Evolutionary conservation across 2,329 filamentous ascomycete species (phyloP).

Genomic region (Bertia moriformis): DNA sequence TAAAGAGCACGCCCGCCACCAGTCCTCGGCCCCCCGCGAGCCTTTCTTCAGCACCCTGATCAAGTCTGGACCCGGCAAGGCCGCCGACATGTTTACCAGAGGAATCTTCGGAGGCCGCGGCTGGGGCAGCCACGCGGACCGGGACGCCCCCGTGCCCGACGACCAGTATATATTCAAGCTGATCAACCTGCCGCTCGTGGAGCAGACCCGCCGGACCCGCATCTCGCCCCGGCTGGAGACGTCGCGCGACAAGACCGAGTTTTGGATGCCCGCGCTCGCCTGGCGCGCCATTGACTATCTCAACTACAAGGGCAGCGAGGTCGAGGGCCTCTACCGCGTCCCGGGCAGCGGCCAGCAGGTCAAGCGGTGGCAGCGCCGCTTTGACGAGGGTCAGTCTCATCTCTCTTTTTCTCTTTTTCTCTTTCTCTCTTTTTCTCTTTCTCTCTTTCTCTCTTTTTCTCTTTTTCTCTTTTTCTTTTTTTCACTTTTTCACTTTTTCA

Average conservation of each 20-base stretch:
- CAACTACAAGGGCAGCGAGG: slow-evolving; percentile 85
- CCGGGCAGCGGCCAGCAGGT: slow-evolving; percentile 82
- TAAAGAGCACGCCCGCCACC: slow-evolving; percentile 26
- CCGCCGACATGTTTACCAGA: slow-evolving; percentile 69
- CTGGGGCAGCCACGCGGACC: slow-evolving; percentile 56
- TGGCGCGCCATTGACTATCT: slow-evolving; percentile 94
- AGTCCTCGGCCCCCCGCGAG: slow-evolving; percentile 41
- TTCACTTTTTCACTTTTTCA: slow-evolving; percentile 7
- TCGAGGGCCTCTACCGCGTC: slow-evolving; percentile 84
- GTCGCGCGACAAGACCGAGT: slow-evolving; percentile 89
- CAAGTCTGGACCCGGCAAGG: slow-evolving; percentile 50
- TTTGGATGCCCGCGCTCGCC: slow-evolving; percentile 94
- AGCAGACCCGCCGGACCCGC: slow-evolving; percentile 78
- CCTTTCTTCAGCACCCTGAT: slow-evolving; percentile 62
- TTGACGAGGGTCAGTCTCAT: slow-evolving; percentile 62
- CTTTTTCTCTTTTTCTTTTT: slow-evolving; percentile 2
- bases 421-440: too few relatives aligned
- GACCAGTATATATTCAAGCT: slow-evolving; percentile 75
- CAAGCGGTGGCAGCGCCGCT: slow-evolving; percentile 82
- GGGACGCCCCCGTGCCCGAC: slow-evolving; percentile 52
- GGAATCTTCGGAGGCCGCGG: slow-evolving; percentile 68
- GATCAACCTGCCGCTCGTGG: slow-evolving; percentile 71
- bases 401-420: too few relatives aligned
- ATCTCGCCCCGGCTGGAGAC: slow-evolving; percentile 81
- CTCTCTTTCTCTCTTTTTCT: background rate